phyloP scores from a whole-genome alignment of 2,329 filamentous ascomycete species.

The Xylaria digitata region DNA sequence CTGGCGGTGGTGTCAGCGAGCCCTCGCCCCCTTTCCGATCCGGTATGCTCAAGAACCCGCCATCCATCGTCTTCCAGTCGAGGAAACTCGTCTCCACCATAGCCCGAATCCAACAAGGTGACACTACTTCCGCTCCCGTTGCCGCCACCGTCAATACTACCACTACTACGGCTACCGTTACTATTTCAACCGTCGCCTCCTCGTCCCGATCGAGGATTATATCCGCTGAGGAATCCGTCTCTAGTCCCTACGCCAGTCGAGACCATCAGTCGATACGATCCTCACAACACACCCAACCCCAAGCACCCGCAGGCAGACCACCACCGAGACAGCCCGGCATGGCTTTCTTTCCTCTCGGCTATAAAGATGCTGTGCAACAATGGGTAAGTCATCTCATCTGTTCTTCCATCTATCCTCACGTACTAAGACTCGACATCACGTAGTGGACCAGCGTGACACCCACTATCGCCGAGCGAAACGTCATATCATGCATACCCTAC shows the following conservation, averaged over 20 bases:
- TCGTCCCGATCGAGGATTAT: constrained; percentile 39
- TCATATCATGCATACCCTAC: constrained; percentile 87
- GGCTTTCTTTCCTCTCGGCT: constrained; percentile 83
- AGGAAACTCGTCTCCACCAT: constrained; percentile 54
- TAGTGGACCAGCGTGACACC: constrained; percentile 90
- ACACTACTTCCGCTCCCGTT: constrained; percentile 23
- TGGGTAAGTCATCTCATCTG: constrained; percentile 72
- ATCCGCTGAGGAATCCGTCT: constrained; percentile 46
- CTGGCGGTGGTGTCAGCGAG: constrained; percentile 40
- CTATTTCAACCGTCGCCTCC: constrained; percentile 22
- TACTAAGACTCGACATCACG: constrained; percentile 36
- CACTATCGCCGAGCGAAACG: constrained; percentile 84
- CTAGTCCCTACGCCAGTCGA: constrained; percentile 37
- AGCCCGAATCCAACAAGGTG: constrained; percentile 45
- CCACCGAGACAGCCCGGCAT: constrained; percentile 50
- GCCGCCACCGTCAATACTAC: constrained; percentile 1
- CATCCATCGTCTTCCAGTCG: constrained; percentile 55
- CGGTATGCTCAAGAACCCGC: constrained; percentile 61
- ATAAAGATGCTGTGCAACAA: constrained; percentile 90
- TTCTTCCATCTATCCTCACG: constrained; percentile 17
- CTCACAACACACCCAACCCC: constrained; percentile 58
- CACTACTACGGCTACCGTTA: constrained; percentile 5
- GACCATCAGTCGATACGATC: constrained; percentile 60
- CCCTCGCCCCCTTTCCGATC: constrained; percentile 45
- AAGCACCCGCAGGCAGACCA: constrained; percentile 45